Evolutionary conservation across 805 yeast genomes (phyloP).

Genomic region (Starmerella apis): DNA sequence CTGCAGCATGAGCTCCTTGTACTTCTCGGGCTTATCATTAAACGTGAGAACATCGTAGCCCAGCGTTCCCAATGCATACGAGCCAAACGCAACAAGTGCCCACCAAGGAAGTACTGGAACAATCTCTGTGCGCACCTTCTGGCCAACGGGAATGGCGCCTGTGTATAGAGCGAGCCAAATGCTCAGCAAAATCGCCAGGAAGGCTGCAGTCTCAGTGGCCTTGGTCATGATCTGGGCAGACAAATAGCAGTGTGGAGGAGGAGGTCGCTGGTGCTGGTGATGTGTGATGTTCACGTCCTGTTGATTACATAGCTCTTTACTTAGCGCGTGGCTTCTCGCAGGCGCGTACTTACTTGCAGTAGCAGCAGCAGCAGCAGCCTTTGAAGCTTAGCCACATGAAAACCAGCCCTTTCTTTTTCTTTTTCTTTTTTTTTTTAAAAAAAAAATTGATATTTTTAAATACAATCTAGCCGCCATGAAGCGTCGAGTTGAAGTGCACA

Average conservation of each 20-base stretch:
- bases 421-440: no score
- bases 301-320: neutral
- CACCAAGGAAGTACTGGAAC: conserved; percentile 62
- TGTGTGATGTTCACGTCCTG: no score
- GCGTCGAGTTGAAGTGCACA: conserved; percentile 79
- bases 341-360: no score
- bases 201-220: conserved; percentile 49
- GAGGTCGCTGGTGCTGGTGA: neutral
- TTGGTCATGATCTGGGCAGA: conserved; percentile 56
- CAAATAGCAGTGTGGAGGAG: neutral
- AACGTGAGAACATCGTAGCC: conserved; percentile 61
- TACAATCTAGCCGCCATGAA: conserved; percentile 74
- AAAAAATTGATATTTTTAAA: no score
- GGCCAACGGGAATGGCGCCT: conserved; percentile 47
- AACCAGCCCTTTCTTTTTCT: no score
- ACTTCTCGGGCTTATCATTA: conserved; percentile 60
- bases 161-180: conserved; percentile 43
- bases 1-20: conserved; percentile 47
- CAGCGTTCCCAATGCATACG: conserved; percentile 55
- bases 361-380: no score
- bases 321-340: neutral
- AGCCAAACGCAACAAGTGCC: conserved; percentile 57
- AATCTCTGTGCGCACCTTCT: conserved; percentile 41
- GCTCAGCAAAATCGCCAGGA: conserved; percentile 40
- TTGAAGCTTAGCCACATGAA: no score